A percentile compares a stretch with the other conserved stretches of the same genome.
These are phyloP conservation scores for Fusarium concolor DNA, from an alignment of 2,329 filamentous ascomycete species.

Conservation along the genomic window DNA sequence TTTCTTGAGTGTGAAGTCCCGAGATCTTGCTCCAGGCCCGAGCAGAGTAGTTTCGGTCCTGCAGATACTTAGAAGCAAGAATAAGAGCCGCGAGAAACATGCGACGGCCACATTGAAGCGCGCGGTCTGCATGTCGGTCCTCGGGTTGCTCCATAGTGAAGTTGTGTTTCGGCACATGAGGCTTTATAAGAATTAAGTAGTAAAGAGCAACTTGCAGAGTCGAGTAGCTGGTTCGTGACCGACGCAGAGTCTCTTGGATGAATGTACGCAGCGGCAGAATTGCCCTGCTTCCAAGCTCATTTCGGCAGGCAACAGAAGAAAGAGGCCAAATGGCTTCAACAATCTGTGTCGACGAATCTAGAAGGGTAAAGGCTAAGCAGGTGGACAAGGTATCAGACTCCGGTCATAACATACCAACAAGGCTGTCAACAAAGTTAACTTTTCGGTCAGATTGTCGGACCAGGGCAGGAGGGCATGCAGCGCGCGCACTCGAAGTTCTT, in stretches of 20 bases:
- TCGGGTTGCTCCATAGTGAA: constrained; percentile 87
- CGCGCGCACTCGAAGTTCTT: constrained; percentile 65
- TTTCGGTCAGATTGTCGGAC: constrained; percentile 92
- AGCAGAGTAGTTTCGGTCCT: constrained; percentile 97
- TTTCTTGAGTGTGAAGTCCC: constrained; percentile 90
- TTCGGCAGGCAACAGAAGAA: constrained; percentile 82
- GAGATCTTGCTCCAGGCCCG: constrained; percentile 99
- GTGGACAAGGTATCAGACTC: constrained; percentile 29
- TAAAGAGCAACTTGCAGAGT: constrained; percentile 97
- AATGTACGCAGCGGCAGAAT: constrained; percentile 93
- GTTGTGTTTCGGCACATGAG: constrained; percentile 84
- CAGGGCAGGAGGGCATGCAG: constrained; percentile 77
- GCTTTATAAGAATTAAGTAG: constrained; percentile 94
- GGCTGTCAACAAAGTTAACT: constrained; percentile 93
- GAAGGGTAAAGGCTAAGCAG: constrained; percentile 50
- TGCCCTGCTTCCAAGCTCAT: constrained; percentile 77
- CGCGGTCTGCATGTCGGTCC: constrained; percentile 77
- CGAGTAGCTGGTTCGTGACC: constrained; percentile 96
- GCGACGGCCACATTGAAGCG: constrained; percentile 92
- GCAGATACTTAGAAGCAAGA: constrained; percentile 95
- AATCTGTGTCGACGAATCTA: constrained; percentile 97
- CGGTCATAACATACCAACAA: constrained; percentile 84
- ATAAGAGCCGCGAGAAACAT: constrained; percentile 98
- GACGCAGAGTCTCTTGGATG: constrained; percentile 95
- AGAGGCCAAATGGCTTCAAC: constrained; percentile 97